Percentiles rank a stretch among this genome's conserved stretches.
Evolutionary conservation across 345 rosid genomes (phyloP).

Genomic region (Physaria fendleri): DNA sequence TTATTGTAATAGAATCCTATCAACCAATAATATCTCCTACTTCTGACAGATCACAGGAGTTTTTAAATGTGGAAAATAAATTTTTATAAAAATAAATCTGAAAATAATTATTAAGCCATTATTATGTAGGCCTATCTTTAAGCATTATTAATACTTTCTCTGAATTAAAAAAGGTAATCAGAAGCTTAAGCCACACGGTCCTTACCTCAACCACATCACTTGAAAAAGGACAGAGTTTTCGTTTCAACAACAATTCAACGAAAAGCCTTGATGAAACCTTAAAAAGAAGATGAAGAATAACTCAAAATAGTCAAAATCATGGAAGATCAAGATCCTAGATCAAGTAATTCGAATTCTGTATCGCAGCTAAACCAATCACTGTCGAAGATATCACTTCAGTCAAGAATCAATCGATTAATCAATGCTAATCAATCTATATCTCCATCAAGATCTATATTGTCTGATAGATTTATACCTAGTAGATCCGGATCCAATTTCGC

Average conservation of each 20-base stretch:
- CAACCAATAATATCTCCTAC: too few relatives aligned
- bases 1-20: too few relatives aligned
- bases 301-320: slow-evolving; percentile 19
- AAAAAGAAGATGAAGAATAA: too few relatives aligned
- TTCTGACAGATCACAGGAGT: neutral
- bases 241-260: neutral
- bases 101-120: neutral
- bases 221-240: slow-evolving; percentile 16
- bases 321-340: slow-evolving; percentile 33
- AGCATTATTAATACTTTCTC: slow-evolving; percentile 4
- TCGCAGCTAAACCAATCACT: slow-evolving; percentile 20
- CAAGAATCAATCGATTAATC: slow-evolving; percentile 59
- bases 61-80: slow-evolving; percentile 6
- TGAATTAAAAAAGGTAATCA: slow-evolving; percentile 6
- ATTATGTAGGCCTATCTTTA: neutral
- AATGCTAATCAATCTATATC: slow-evolving; percentile 56
- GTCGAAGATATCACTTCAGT: slow-evolving; percentile 33
- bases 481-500: slow-evolving; percentile 90
- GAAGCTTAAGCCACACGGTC: slow-evolving; percentile 14
- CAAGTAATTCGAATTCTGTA: too few relatives aligned
- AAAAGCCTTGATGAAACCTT: slow-evolving; percentile 5
- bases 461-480: slow-evolving; percentile 89
- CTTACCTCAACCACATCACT: slow-evolving; percentile 20
- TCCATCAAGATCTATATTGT: slow-evolving; percentile 73
- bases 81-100: too few relatives aligned